These are phyloP conservation scores for Eucalyptus curtisii DNA, from an alignment of 345 rosid species.

Conservation along the genomic window DNA sequence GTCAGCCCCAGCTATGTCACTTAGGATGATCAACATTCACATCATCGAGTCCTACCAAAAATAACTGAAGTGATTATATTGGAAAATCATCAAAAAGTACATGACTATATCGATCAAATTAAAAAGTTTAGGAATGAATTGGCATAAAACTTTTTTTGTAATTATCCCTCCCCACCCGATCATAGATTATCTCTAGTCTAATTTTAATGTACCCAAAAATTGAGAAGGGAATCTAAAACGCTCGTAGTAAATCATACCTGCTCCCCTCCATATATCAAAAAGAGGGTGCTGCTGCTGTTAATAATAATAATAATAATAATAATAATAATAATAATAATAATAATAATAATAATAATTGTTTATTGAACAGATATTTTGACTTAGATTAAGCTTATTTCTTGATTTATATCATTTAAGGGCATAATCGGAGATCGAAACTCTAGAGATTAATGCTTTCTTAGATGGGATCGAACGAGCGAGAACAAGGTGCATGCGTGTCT, in stretches of 20 bases:
- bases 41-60: rapidly evolving
- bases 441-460: not conserved
- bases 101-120: no score
- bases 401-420: not conserved
- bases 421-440: not conserved
- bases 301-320: not conserved
- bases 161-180: not conserved
- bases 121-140: no score
- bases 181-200: not conserved
- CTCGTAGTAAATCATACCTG: not conserved
- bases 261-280: not conserved
- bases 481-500: not conserved
- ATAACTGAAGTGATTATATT: no score
- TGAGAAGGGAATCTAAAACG: not conserved
- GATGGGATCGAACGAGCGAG: not conserved
- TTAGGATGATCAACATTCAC: no score
- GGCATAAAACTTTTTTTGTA: no score
- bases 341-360: not conserved
- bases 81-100: no score
- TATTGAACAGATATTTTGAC: not conserved
- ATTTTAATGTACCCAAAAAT: not conserved
- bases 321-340: no score
- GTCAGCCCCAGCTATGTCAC: rapidly evolving
- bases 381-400: not conserved
- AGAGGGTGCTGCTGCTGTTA: not conserved